phyloP scores from a whole-genome alignment of 2,329 filamentous ascomycete genomes.

The Ambrosiella xylebori region DNA sequence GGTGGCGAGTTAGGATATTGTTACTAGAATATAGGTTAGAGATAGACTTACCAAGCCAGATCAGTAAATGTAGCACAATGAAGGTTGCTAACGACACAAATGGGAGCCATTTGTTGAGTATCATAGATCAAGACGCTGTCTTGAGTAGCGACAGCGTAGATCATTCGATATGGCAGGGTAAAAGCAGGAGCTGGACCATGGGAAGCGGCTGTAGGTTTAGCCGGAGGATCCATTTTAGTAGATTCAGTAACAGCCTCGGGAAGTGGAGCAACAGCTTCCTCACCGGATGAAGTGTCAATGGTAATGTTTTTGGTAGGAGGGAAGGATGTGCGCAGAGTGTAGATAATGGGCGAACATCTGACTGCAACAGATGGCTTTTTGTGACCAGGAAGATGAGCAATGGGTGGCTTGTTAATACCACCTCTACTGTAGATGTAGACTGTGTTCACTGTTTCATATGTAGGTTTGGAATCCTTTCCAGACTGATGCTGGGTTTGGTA shows the following conservation, averaged over 20 bases:
- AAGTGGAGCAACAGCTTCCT: conserved; percentile 66
- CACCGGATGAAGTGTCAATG: conserved; percentile 77
- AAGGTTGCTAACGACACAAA: conserved; percentile 90
- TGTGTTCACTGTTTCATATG: conserved; percentile 83
- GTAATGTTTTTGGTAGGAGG: conserved; percentile 74
- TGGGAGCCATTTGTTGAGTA: conserved; percentile 84
- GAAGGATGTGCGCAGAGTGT: conserved; percentile 54
- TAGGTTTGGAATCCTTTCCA: conserved; percentile 50
- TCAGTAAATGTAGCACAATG: conserved; percentile 97
- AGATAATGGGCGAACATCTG: conserved; percentile 80
- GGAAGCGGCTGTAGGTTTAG: conserved; percentile 37
- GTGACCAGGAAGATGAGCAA: conserved; percentile 87
- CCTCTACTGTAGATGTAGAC: conserved; percentile 96
- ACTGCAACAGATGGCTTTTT: conserved; percentile 97
- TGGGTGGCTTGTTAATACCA: conserved; percentile 88
- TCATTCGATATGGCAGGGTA: conserved; percentile 74
- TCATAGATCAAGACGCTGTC: conserved; percentile 92
- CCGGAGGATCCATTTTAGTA: conserved; percentile 80
- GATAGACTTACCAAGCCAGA: conserved; percentile 59
- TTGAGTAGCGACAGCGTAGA: conserved; percentile 94
- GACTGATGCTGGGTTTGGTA: conserved; percentile 64
- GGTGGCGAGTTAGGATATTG: background rate
- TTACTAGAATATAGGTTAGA: background rate
- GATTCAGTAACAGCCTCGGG: conserved; percentile 38
- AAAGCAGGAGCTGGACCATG: conserved; percentile 56